Conservation (phyloP, 805 yeast genomes). For the Myxozyma udenii region DNA sequence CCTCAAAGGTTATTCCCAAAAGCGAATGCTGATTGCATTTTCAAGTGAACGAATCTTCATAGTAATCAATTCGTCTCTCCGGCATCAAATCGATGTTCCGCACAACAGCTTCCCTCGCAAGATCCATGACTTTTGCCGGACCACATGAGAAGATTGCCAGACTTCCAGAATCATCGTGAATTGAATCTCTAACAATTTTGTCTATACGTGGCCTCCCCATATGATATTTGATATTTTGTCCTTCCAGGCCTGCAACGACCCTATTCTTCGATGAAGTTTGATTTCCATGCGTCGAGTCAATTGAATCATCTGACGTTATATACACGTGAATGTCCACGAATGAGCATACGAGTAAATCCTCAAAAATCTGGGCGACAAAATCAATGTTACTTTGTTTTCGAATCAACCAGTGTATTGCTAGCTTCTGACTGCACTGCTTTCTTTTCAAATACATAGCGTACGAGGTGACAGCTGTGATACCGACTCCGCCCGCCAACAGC, state of each 20-base stretch:
- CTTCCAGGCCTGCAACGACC: too few relatives aligned
- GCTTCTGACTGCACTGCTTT: not conserved
- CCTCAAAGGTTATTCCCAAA: too few relatives aligned
- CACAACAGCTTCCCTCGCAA: conserved; percentile 50
- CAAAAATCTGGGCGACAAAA: conserved; percentile 15
- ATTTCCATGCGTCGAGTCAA: too few relatives aligned
- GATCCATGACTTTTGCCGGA: conserved; percentile 58
- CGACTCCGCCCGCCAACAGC: conserved; percentile 63
- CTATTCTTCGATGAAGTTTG: too few relatives aligned
- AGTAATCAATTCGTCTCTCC: conserved; percentile 59
- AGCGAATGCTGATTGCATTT: too few relatives aligned
- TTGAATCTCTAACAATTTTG: conserved; percentile 37
- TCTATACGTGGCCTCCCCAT: conserved; percentile 47
- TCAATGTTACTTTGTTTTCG: conserved; percentile 1
- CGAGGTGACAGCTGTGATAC: conserved; percentile 56
- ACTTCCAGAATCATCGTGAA: conserved; percentile 42
- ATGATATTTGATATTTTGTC: conserved; percentile 9
- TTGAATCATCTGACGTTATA: conserved; percentile 5
- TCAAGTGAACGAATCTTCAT: conserved; percentile 74
- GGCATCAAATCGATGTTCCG: conserved; percentile 41
- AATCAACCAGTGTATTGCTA: conserved; percentile 13
- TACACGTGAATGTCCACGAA: conserved; percentile 11
- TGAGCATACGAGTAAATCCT: not conserved
- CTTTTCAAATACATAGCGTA: conserved; percentile 39
- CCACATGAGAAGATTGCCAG: conserved; percentile 61